phyloP scores from a whole-genome alignment of 257 asterid genomes.

The Solanum arcanum region DNA sequence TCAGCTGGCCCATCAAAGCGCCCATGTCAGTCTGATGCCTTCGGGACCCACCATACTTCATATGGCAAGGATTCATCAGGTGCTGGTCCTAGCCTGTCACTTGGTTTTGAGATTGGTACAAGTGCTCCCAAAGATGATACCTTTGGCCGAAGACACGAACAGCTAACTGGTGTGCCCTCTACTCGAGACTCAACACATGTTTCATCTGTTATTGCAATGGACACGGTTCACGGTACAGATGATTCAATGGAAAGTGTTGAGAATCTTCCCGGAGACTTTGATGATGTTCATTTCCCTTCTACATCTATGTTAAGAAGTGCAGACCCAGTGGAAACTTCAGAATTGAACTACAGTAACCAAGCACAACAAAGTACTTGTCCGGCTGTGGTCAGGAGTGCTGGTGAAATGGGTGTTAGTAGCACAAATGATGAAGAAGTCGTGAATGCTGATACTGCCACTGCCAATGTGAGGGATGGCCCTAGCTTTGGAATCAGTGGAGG shows the following conservation, averaged over 20 bases:
- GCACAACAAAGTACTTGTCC: conserved; percentile 94
- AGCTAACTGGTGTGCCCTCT: conserved; percentile 39
- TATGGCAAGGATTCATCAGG: conserved; percentile 53
- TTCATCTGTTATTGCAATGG: conserved; percentile 97
- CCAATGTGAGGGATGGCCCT: conserved; percentile 71
- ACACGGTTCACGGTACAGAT: conserved; percentile 63
- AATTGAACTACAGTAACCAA: conserved; percentile 83
- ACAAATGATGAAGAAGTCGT: conserved; percentile 94
- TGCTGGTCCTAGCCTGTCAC: conserved; percentile 86
- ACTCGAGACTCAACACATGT: conserved; percentile 65
- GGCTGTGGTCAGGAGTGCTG: conserved; percentile 57
- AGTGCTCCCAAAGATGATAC: conserved; percentile 45
- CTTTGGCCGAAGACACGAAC: conserved; percentile 51
- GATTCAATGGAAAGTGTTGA: conserved; percentile 99
- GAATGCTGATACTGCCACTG: conserved; percentile 80
- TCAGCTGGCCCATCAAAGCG: conserved; percentile 89
- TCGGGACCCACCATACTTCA: conserved; percentile 29
- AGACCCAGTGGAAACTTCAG: conserved; percentile 71
- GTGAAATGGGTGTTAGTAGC: conserved; percentile 93
- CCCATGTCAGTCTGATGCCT: conserved; percentile 42
- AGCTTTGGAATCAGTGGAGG: conserved; percentile 95
- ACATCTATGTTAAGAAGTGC: conserved; percentile 52
- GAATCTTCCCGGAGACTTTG: conserved; percentile 72
- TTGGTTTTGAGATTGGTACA: conserved; percentile 50
- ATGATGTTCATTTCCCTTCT: conserved; percentile 67